Evolutionary conservation across 805 yeast species (phyloP).

Genomic region (Pichia sporocuriosa): DNA sequence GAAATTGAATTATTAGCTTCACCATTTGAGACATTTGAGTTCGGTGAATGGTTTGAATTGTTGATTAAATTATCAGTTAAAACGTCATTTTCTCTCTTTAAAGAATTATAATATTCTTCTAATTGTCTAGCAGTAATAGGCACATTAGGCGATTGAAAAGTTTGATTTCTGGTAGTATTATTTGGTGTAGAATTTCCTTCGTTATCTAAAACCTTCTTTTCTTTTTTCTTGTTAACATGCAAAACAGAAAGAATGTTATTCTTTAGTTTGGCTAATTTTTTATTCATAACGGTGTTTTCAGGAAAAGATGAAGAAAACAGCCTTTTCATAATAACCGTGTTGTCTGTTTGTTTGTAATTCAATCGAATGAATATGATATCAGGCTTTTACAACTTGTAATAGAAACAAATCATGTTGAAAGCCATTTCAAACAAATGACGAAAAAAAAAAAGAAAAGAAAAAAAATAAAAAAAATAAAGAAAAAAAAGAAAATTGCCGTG

Average conservation of each 20-base stretch:
- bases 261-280: constrained; percentile 16
- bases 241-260: constrained; percentile 11
- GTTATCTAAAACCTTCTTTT: too few species aligned
- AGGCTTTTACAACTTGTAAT: too few species aligned
- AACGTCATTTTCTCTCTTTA: constrained; percentile 19
- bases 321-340: not conserved
- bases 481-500: not conserved
- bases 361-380: too few species aligned
- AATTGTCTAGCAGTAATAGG: constrained; percentile 25
- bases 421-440: too few species aligned
- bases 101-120: constrained; percentile 22
- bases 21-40: constrained; percentile 9
- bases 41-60: not conserved
- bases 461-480: not conserved
- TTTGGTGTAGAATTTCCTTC: not conserved
- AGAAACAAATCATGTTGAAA: too few species aligned
- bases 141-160: constrained; percentile 2
- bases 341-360: too few species aligned
- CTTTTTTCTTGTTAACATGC: constrained; percentile 2
- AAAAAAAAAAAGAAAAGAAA: constrained; percentile 4
- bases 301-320: not conserved
- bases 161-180: not conserved
- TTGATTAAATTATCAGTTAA: constrained; percentile 16
- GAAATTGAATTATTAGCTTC: not conserved
- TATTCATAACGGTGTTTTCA: constrained; percentile 8